Conservation (phyloP, 306 rosid genomes). For the peach (Prunus persica) region DNA sequence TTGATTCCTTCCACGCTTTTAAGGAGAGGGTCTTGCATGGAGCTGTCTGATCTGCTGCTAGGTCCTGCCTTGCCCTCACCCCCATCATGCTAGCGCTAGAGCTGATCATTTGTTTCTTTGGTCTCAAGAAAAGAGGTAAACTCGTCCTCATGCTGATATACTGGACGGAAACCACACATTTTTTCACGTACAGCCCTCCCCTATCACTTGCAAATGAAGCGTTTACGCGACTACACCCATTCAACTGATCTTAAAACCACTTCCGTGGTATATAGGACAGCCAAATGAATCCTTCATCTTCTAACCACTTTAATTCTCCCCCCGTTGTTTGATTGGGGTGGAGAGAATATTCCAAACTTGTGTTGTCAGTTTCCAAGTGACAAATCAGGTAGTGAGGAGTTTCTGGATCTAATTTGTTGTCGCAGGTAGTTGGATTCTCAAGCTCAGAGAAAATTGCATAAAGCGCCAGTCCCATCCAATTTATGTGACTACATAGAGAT, state of each 20-base stretch:
- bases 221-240: background rate
- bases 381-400: slow-evolving; percentile 1
- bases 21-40: no score
- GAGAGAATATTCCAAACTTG: background rate
- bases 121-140: no score
- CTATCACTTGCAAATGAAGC: slow-evolving; percentile 1
- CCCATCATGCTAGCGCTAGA: no score
- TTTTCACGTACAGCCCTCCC: background rate
- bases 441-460: background rate
- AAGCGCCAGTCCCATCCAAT: slow-evolving; percentile 2
- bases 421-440: slow-evolving; percentile 6
- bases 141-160: background rate
- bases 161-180: background rate
- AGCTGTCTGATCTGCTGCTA: no score
- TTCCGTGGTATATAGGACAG: slow-evolving; percentile 10
- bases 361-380: background rate
- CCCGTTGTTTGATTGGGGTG: background rate
- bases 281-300: background rate
- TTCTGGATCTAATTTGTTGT: background rate
- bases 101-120: no score
- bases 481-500: background rate
- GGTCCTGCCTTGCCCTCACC: no score
- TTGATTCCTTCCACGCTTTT: no score
- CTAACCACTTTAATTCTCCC: background rate
- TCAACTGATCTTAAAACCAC: background rate